Evolutionary conservation across 2,329 filamentous ascomycete genomes (phyloP), one percentile per base, ranked within the genome.

Genomic region (Phoma sp.): DNA sequence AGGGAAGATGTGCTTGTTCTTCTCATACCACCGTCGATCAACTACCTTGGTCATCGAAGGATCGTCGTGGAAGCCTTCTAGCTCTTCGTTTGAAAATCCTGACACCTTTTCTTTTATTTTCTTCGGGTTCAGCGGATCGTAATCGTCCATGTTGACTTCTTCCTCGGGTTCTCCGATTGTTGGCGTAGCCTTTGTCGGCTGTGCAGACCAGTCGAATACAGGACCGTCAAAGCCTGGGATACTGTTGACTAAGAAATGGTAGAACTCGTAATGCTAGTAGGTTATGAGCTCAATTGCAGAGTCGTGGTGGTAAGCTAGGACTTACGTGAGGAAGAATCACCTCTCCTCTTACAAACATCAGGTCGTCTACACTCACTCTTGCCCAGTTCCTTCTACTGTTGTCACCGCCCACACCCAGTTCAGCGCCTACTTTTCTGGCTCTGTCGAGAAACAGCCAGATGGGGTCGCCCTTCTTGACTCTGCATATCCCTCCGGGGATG

Each of bases 1-100:
- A 0, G 95, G 95, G 73, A 93, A 99, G 53, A 99, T 98, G 75
- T 99, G 95, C 77, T 98, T 99, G 74, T 98, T 97, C 69, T 88
- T 86, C 79, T 97, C 92, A 73, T 97, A 99, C 95, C 95, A 99
- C 56, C 95, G 82, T 56, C 95, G 84, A 78, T 99, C 93, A 4
- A 99, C 93, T 3, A 99, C 93, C 72, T 97, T 98, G 3, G 93
- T 98, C 58, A 89, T 77, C 3, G 83, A 83, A 0, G 93, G 87
- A 65, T 98, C 93, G 58, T 95, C 89, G 36, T 81, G 75, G 24
- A 82, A 86, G 11, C 93, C 93, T 77, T 97, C 93, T 10, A 82
- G 77, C 25, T 79, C 74, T 3, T 72, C 61, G 47, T 80, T 77
- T 88, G 82, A 47, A 24, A 72, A 48, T 0, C 53, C 47, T 4